phyloP scores from a whole-genome alignment of 768 basidiomycete species.

The Gloeophyllum trabeum region DNA sequence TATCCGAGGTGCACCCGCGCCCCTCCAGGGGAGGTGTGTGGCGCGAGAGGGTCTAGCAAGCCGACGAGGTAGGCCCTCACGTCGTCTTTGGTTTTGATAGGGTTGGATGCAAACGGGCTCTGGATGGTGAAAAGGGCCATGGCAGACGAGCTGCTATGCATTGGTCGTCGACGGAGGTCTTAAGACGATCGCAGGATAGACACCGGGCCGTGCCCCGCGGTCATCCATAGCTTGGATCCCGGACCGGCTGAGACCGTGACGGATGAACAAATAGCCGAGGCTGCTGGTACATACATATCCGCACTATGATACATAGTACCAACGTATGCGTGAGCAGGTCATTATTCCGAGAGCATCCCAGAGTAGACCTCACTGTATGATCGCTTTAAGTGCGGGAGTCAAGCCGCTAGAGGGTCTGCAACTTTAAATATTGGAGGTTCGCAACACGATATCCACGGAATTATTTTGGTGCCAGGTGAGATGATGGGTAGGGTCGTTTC shows the following conservation, averaged over 20 bases:
- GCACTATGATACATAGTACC: too few species aligned
- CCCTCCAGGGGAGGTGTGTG: constrained; percentile 65
- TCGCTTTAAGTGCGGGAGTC: too few species aligned
- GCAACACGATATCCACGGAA: too few species aligned
- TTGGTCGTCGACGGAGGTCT: not conserved
- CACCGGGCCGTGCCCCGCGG: not conserved
- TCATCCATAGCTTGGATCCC: not conserved
- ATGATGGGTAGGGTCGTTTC: too few species aligned
- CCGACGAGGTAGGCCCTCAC: constrained; percentile 41
- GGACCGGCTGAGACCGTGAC: not conserved
- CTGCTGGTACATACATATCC: not conserved
- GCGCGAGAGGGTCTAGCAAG: constrained; percentile 54
- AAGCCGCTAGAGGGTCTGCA: too few species aligned
- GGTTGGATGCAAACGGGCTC: constrained; percentile 45
- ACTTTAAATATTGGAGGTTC: too few species aligned
- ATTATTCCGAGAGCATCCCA: too few species aligned
- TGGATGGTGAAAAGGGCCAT: not conserved
- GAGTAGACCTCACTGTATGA: too few species aligned
- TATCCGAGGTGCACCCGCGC: constrained; percentile 59
- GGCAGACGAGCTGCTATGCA: not conserved
- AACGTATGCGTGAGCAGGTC: too few species aligned
- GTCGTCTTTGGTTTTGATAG: constrained; percentile 48
- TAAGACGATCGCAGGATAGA: not conserved
- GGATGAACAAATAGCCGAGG: not conserved
- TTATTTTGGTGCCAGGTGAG: too few species aligned